A percentile compares a stretch with the other conserved stretches of the same genome.
Evolutionary conservation across 768 basidiomycete genomes (phyloP).

Genomic region (Dentipellis sp.): DNA sequence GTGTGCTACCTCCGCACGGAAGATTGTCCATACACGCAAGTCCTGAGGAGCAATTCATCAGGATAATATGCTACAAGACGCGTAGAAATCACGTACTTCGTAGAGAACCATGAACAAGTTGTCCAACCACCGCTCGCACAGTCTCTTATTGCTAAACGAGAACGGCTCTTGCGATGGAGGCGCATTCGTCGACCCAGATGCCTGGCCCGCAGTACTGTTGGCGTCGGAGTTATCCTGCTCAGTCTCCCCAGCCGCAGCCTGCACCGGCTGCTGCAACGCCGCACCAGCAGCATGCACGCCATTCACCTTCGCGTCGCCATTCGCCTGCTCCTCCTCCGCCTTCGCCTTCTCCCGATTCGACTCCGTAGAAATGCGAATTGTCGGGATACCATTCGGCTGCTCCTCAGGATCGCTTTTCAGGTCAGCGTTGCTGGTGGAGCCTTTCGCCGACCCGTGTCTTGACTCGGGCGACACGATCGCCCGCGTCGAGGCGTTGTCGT

Average conservation of each 20-base stretch:
- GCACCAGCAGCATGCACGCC: constrained; percentile 18
- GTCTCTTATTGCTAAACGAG: constrained; percentile 91
- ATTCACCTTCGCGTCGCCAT: constrained; percentile 30
- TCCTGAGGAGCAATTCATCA: constrained; percentile 53
- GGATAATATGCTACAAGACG: not conserved
- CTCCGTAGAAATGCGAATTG: constrained; percentile 51
- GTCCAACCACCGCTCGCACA: constrained; percentile 97
- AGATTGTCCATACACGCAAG: constrained; percentile 96
- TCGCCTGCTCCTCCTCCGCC: constrained; percentile 29
- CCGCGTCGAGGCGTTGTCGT: constrained; percentile 66
- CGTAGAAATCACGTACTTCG: constrained; percentile 48
- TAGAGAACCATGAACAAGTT: constrained; percentile 98
- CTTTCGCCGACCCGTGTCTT: constrained; percentile 15
- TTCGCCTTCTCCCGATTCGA: constrained; percentile 42
- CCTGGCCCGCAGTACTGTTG: not conserved
- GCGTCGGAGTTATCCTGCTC: constrained; percentile 20
- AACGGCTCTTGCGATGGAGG: constrained; percentile 52
- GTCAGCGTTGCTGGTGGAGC: constrained; percentile 10
- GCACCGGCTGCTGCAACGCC: constrained; percentile 31
- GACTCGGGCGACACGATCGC: constrained; percentile 39
- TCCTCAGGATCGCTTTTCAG: constrained; percentile 16
- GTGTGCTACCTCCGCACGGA: constrained; percentile 95
- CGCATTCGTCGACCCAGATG: constrained; percentile 1
- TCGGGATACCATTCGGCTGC: constrained; percentile 35
- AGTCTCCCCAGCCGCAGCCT: constrained; percentile 28